Base-by-base conservation (phyloP, 2,329 filamentous ascomycete species). In the Aureobasidium namibiae region DNA sequence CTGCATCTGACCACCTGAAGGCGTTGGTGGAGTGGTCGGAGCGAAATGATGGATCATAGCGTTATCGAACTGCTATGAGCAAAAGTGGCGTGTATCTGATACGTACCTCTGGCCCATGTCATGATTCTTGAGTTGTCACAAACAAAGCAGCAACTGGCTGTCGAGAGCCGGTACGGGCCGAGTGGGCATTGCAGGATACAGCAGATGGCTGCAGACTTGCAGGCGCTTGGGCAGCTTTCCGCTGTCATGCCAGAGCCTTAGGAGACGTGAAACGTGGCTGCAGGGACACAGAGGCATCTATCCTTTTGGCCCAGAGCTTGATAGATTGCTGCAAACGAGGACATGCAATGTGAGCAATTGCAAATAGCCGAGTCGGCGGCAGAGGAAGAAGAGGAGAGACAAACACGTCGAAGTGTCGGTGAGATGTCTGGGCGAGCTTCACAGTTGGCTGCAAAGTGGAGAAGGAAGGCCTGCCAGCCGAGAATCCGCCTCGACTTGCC, bases 41-140 rank as follows among this genome's bases (percentile, higher is more conserved):
- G 26, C 42, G 50, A n/a, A 33, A 33, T 54, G 50, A 54, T 42
- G 10, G 26, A 54, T 54, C 24, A 39, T 54, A 38, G 24, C 24
- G 50, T 52, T 42, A 24, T 42, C 26, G 36, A 31, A 54, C 36
- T 44, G 26, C 39, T 34, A 44, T 36, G 39, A 36, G 44, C 52
- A 36, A 44, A 18, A 44, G 9, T 33, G 50, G 42, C 26, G 39
- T 56, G 52, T 39, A 56, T 45, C 52, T 56, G 54, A 57, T 57
- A 57, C 54, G 54, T 57, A 48, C 41, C 42, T 46, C 34, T 38
- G 48, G 23, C 42, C 41, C 42, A 57, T 48, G 39, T 48, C 54
- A 57, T 39, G 54, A 57, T 57, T 57, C 33, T 38, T 57, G 54
- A 57, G 54, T 57, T 48, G 42, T 57, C 54, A 57, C 54, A 57